Conservation (phyloP, 495 filamentous ascomycete genomes). For the Xeromyces bisporus region DNA sequence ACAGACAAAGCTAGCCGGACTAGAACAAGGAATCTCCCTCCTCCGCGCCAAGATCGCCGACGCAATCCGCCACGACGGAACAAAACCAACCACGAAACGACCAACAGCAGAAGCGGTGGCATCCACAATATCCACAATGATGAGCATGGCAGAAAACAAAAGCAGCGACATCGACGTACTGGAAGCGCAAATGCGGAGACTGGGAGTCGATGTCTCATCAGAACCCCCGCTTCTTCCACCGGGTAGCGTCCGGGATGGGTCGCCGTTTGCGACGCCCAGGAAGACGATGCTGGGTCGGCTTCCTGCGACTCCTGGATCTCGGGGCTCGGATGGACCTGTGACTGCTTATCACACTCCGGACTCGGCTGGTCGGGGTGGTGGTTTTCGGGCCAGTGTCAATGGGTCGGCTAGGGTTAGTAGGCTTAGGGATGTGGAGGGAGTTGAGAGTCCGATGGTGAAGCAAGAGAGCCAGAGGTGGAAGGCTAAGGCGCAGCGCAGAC, state of each 20-base stretch:
- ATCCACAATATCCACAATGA: conserved; percentile 83
- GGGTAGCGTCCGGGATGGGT: conserved; percentile 36
- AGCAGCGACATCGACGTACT: conserved; percentile 79
- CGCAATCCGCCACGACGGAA: conserved; percentile 16
- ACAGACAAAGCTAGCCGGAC: conserved; percentile 53
- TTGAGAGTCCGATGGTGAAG: conserved; percentile 21
- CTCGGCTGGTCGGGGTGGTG: conserved; percentile 22
- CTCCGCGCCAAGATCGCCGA: conserved; percentile 64
- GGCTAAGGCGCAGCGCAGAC: conserved; percentile 36
- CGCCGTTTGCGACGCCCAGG: conserved; percentile 44
- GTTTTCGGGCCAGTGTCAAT: conserved; percentile 29
- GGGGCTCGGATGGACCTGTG: conserved; percentile 20
- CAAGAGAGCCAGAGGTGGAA: conserved; percentile 43
- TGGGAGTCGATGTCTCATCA: conserved; percentile 40
- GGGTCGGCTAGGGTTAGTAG: conserved; percentile 28
- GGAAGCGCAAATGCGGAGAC: conserved; percentile 62
- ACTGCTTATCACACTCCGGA: conserved; percentile 42
- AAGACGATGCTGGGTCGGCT: conserved; percentile 17
- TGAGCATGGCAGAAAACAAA: conserved; percentile 72
- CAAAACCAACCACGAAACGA: conserved; percentile 21
- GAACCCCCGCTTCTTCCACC: too few relatives aligned
- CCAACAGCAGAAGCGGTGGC: conserved; percentile 87
- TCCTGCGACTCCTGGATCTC: conserved; percentile 22
- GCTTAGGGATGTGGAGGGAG: conserved; percentile 23
- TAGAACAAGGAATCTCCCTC: conserved; percentile 66